Evolutionary conservation across 139 green algal genomes (phyloP).

Genomic region (Diplosphaera chodatii): DNA sequence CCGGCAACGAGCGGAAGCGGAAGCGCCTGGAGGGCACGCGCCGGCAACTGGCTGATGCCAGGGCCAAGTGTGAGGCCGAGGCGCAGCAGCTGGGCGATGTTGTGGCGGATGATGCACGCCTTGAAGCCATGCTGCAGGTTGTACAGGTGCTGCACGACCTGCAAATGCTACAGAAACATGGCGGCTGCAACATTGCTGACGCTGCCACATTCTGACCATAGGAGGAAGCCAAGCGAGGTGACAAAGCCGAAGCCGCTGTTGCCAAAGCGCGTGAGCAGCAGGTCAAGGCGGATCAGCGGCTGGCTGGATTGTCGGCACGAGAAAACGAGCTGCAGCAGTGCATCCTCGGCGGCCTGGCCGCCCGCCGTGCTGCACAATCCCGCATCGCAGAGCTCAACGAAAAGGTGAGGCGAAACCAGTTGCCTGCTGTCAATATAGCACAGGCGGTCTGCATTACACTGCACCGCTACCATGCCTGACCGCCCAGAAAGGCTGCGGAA

Average conservation of each 20-base stretch:
- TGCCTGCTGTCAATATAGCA: neutral
- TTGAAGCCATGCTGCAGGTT: neutral
- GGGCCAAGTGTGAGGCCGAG: neutral
- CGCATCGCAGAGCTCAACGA: neutral
- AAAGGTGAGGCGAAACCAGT: neutral
- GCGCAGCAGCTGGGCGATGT: neutral
- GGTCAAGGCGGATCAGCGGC: neutral
- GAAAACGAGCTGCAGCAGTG: neutral
- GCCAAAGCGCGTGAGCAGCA: neutral
- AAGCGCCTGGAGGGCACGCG: neutral
- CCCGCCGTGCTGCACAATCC: neutral
- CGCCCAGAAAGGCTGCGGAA: too few relatives aligned
- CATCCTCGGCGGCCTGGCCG: neutral
- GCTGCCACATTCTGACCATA: too few relatives aligned
- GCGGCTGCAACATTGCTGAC: too few relatives aligned
- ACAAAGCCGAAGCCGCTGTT: neutral
- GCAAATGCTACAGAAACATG: too few relatives aligned
- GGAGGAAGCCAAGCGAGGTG: too few relatives aligned
- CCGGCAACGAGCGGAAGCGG: neutral
- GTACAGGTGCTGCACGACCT: too few relatives aligned
- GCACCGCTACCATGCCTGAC: too few relatives aligned
- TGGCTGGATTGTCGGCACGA: neutral
- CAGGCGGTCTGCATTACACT: too few relatives aligned
- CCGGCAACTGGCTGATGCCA: neutral
- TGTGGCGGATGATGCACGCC: neutral